Base-by-base conservation (phyloP, 495 filamentous ascomycete genomes). In the Sporormia fimetaria region DNA sequence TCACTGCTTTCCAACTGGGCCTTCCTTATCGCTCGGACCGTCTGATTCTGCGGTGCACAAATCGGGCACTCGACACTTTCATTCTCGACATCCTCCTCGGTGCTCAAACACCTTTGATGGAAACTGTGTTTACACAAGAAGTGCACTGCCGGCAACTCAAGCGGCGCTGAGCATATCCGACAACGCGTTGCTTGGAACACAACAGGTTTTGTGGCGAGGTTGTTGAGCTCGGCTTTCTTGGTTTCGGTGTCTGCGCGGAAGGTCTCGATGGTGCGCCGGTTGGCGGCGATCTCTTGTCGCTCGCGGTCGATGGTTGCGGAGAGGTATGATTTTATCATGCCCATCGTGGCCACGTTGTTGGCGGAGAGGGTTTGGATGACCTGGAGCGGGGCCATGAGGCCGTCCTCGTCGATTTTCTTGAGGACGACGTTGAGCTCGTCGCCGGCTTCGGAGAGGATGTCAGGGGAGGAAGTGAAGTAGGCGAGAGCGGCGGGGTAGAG, bases 61-160 rank as follows among this genome's bases (percentile, higher is more conserved):
- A 79, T 65, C 11, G 88, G 83, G 59, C 90, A 98, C 60, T 93
- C 87, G 0, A 74, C 70, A 22, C 65, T 57, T 18, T 76, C 73
- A 14, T 78, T 76, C 30, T 74, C 79, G 27, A 69, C 67, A 17
- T 66, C 68, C 30, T 53, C 67, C 29, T 61, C 59, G 1, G 25
- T 39, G 34, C 44, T 49, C 12, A 92, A 67, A 62, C 85, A 94
- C 20, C 82, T 70, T 61, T 92, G 81, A 57, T 98, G 90, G 68
- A 93, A 98, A 30, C 78, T 85, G 57, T 98, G 90, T 57, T 86
- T 90, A 69, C 90, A 98, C 51, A 96, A 62, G 60, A 96, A 98
- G 59, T 98, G 90, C 31, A 96, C 87, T 0, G 75, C 80, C 2
- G 90, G 90, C 24, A 95, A 65, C 49, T 94, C 85, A 18, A 95